Conservation (phyloP, 2,329 filamentous ascomycete species). For the Fusarium hainanense region DNA sequence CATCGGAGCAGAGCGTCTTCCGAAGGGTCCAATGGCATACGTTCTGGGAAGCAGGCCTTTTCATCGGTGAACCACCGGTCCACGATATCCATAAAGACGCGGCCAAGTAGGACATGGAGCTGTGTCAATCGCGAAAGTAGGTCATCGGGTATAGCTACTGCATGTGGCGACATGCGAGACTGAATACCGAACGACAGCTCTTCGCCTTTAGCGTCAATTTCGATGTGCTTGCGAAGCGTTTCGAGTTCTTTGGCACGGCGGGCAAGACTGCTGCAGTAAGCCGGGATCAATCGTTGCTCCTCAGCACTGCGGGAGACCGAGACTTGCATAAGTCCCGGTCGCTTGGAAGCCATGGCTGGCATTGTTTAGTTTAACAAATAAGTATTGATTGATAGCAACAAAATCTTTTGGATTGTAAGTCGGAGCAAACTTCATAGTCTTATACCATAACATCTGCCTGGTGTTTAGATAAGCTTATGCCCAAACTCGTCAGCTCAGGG, state of each 20-base stretch:
- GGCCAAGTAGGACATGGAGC: constrained; percentile 13
- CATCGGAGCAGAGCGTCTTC: constrained; percentile 21
- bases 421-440: background rate
- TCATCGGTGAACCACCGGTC: constrained; percentile 29
- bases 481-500: background rate
- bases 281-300: constrained; percentile 22
- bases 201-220: constrained; percentile 1
- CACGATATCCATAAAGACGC: constrained; percentile 20
- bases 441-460: background rate
- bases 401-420: background rate
- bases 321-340: constrained; percentile 22
- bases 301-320: constrained; percentile 28
- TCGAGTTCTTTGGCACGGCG: constrained; percentile 19
- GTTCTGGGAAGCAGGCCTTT: constrained; percentile 5
- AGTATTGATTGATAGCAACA: background rate
- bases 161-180: constrained; percentile 17
- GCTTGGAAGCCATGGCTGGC: constrained; percentile 11
- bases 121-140: constrained; percentile 8
- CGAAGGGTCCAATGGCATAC: constrained; percentile 24
- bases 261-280: constrained; percentile 17
- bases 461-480: background rate
- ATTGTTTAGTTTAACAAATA: background rate
- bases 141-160: constrained; percentile 3
- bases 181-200: constrained; percentile 3
- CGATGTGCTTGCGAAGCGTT: constrained; percentile 11